Conservation (phyloP, 2,329 filamentous ascomycete species). For the Xylaria sp. region DNA sequence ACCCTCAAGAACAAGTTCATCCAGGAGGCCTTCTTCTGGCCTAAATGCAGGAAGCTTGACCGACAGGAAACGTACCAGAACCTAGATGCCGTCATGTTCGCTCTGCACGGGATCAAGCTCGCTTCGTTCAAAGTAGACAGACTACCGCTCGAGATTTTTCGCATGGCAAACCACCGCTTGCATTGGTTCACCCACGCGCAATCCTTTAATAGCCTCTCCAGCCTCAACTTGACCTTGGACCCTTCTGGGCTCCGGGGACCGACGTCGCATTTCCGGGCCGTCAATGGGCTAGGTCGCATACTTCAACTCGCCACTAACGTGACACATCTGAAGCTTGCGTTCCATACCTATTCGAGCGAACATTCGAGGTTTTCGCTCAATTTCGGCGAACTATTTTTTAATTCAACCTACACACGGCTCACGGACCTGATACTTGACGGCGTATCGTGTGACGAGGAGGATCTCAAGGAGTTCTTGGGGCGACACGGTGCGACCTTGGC, state of each 20-base stretch:
- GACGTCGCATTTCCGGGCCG: slow-evolving; percentile 51
- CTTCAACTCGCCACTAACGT: slow-evolving; percentile 53
- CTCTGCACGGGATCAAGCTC: slow-evolving; percentile 51
- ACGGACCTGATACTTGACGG: slow-evolving; percentile 56
- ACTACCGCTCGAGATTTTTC: slow-evolving; percentile 56
- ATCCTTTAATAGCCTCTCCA: slow-evolving; percentile 53
- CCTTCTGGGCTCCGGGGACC: slow-evolving; percentile 52
- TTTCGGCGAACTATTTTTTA: slow-evolving; percentile 53
- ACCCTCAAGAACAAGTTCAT: slow-evolving; percentile 51
- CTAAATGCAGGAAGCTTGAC: slow-evolving; percentile 54
- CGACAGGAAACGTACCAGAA: slow-evolving; percentile 52
- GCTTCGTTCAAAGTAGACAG: slow-evolving; percentile 55
- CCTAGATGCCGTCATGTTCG: slow-evolving; percentile 53
- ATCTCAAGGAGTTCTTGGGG: slow-evolving; percentile 55
- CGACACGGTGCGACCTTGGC: slow-evolving; percentile 53
- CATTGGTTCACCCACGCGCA: slow-evolving; percentile 56
- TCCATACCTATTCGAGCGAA: slow-evolving; percentile 54
- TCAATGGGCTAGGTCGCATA: slow-evolving; percentile 57
- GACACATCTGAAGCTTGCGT: slow-evolving; percentile 53
- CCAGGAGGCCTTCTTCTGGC: slow-evolving; percentile 51
- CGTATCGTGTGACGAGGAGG: slow-evolving; percentile 55
- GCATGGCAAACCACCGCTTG: slow-evolving; percentile 50
- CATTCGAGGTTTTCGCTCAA: slow-evolving; percentile 54
- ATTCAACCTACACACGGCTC: slow-evolving; percentile 52
- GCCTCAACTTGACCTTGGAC: slow-evolving; percentile 55